A percentile compares a stretch with the other conserved stretches of the same genome.
phyloP scores from a whole-genome alignment of 768 basidiomycete species.

The Lactifluus pinguis region DNA sequence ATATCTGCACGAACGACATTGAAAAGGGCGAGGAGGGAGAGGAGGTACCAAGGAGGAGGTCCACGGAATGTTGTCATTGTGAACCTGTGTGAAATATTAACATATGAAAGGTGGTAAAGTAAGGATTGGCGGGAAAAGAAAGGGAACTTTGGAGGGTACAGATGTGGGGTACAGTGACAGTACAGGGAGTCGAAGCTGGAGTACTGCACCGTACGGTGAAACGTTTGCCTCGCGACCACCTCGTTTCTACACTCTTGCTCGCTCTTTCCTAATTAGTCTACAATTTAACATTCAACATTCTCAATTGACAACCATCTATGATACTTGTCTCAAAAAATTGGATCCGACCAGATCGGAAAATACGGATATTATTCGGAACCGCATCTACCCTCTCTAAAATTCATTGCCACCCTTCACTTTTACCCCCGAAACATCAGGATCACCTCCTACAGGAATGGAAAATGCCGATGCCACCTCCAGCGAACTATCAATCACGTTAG shows the following conservation, averaged over 20 bases:
- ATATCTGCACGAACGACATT: slow-evolving; percentile 26
- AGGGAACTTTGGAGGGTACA: background rate
- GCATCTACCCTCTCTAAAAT: background rate
- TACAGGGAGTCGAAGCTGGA: background rate
- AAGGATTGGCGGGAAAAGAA: background rate
- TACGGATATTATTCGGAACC: too few relatives aligned
- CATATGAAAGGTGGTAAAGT: background rate
- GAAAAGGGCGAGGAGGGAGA: slow-evolving; percentile 24
- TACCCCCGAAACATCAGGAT: slow-evolving; percentile 15
- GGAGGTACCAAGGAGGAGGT: slow-evolving; percentile 17
- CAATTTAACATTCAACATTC: background rate
- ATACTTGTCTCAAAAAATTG: background rate
- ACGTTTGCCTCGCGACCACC: slow-evolving; percentile 13
- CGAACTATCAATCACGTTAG: background rate
- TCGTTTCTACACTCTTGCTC: background rate
- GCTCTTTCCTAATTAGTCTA: background rate
- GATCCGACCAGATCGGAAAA: too few relatives aligned
- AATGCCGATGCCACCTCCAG: slow-evolving; percentile 13
- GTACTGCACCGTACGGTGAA: background rate
- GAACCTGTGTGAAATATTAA: background rate
- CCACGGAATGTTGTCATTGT: slow-evolving; percentile 8
- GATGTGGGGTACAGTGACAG: too few relatives aligned
- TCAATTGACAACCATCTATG: background rate
- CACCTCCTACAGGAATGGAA: slow-evolving; percentile 16
- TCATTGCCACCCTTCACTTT: slow-evolving; percentile 15